These are phyloP conservation scores for Arabidopsis arenosa DNA, from an alignment of 345 rosid species.

Conservation along the genomic window DNA sequence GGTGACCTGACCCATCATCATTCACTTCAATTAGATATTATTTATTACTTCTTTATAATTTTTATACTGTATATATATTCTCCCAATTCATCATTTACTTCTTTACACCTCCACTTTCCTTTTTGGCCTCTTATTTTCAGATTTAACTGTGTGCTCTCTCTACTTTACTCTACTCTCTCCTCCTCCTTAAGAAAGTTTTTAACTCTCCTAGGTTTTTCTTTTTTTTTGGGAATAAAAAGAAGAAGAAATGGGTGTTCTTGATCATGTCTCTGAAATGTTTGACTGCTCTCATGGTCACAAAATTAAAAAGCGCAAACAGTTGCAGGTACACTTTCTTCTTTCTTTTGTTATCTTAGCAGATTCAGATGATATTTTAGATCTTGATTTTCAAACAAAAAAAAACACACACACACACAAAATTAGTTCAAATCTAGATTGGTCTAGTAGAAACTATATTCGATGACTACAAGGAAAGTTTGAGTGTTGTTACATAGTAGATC, in stretches of 20 bases:
- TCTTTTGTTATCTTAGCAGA: background rate
- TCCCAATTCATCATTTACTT: conserved; percentile 3
- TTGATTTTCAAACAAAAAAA: background rate
- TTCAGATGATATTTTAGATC: conserved; percentile 19
- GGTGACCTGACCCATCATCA: conserved; percentile 14
- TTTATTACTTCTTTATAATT: background rate
- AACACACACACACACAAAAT: background rate
- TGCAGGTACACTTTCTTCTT: conserved; percentile 58
- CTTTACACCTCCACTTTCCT: conserved; percentile 1
- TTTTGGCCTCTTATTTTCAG: background rate
- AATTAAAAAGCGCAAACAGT: conserved; percentile 67
- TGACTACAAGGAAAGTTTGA: background rate
- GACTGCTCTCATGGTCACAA: conserved; percentile 70
- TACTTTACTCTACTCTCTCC: background rate
- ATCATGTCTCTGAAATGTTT: conserved; percentile 78
- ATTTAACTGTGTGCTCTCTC: conserved; percentile 10
- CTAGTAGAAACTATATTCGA: background rate
- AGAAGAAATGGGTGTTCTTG: conserved; percentile 73
- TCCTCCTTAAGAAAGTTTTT: background rate
- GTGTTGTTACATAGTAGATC: conserved; percentile 36
- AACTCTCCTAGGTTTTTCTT: background rate
- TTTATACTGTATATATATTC: background rate
- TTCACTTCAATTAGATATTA: background rate
- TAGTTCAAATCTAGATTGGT: too few relatives aligned
- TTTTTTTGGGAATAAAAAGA: background rate